Conservation (phyloP, 768 basidiomycete species). For the Lentinula sp. region DNA sequence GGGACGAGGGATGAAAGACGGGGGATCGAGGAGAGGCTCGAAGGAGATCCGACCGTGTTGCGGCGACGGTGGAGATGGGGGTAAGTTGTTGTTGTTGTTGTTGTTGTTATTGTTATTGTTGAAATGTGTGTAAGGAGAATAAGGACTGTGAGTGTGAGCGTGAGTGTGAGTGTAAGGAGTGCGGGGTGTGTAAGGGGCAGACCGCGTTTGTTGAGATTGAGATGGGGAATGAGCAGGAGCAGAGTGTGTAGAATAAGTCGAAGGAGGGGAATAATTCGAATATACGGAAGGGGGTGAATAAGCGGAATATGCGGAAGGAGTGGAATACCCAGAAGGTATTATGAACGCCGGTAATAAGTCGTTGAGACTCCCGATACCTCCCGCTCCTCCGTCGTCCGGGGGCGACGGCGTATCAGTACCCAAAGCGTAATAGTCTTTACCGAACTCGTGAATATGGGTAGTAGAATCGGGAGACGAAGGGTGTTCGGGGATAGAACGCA, state of each 20-base stretch:
- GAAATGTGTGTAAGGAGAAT: background rate
- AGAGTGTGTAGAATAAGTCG: constrained; percentile 7
- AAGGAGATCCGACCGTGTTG: constrained; percentile 46
- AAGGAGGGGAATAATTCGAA: constrained; percentile 12
- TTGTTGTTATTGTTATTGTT: background rate
- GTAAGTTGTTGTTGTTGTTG: constrained; percentile 9
- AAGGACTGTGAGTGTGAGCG: background rate
- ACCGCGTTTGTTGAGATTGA: background rate
- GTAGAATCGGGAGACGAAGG: background rate
- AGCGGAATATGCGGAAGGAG: constrained; percentile 14
- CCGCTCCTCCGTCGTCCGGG: background rate
- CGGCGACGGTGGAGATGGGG: constrained; percentile 33
- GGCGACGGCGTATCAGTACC: no score
- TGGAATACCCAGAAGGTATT: background rate
- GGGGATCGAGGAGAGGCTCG: constrained; percentile 44
- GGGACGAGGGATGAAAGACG: background rate
- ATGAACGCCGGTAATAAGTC: background rate
- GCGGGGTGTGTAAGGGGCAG: constrained; percentile 14
- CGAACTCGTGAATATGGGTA: background rate
- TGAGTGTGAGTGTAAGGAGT: constrained; percentile 5
- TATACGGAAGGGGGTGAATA: constrained; percentile 14
- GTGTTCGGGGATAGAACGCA: constrained; percentile 43
- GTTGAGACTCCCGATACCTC: background rate
- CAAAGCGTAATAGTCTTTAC: no score
- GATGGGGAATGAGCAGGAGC: constrained; percentile 19